Conservation (phyloP, 139 green algal genomes). For the Penium margaritaceum region DNA sequence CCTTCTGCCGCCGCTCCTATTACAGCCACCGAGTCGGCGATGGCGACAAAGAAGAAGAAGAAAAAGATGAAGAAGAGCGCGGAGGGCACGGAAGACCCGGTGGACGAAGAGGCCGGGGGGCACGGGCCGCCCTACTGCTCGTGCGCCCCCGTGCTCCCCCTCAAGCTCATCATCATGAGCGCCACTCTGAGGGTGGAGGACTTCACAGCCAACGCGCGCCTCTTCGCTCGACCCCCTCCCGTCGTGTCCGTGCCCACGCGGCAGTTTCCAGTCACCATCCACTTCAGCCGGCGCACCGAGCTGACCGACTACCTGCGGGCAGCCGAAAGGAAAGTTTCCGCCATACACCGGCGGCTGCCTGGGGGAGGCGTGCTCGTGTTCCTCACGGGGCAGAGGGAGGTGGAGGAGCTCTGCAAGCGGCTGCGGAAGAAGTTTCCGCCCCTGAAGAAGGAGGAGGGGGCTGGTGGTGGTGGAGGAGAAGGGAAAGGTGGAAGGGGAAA, state of each 20-base stretch:
- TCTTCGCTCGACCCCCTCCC: slow-evolving; percentile 76
- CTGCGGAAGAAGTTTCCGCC: slow-evolving; percentile 57
- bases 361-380: slow-evolving; percentile 88
- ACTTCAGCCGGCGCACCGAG: slow-evolving; percentile 80
- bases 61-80: too few relatives aligned
- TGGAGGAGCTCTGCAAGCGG: slow-evolving; percentile 64
- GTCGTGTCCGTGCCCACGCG: slow-evolving; percentile 67
- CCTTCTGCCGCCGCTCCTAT: too few relatives aligned
- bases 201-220: slow-evolving; percentile 68
- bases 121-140: background rate
- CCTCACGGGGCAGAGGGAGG: slow-evolving; percentile 82
- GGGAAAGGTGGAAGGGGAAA: background rate
- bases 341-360: slow-evolving; percentile 79
- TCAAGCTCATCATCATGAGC: slow-evolving; percentile 95
- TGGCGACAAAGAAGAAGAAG: too few relatives aligned
- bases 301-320: slow-evolving; percentile 73
- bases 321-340: slow-evolving; percentile 52
- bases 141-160: slow-evolving; percentile 45
- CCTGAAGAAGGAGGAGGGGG: background rate
- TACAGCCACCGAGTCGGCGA: too few relatives aligned
- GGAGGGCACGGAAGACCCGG: too few relatives aligned
- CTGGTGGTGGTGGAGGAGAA: background rate
- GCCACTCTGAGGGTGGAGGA: slow-evolving; percentile 78
- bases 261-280: slow-evolving; percentile 86
- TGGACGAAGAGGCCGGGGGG: background rate